These are phyloP conservation scores for Cyberlindnera samutprakarnensis DNA, from an alignment of 805 yeast species.

Conservation along the genomic window DNA sequence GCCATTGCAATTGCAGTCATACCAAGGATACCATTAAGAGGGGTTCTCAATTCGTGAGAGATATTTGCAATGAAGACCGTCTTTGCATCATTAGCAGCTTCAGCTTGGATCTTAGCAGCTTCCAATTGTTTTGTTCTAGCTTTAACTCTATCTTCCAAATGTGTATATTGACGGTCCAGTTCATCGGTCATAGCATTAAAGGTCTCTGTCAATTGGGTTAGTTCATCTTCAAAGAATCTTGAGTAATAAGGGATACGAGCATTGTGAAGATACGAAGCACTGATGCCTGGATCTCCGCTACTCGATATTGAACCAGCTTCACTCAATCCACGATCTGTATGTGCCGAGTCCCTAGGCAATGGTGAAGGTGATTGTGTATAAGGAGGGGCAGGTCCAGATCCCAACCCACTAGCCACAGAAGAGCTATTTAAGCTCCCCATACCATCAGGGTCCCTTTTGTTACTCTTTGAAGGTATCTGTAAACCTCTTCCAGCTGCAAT, in stretches of 20 bases:
- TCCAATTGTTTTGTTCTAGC: conserved; percentile 84
- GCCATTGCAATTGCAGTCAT: conserved; percentile 93
- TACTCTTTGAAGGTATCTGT: conserved; percentile 13
- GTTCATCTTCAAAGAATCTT: conserved; percentile 68
- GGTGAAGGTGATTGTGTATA: conserved; percentile 2
- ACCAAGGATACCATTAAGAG: conserved; percentile 91
- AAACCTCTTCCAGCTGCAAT: conserved; percentile 36
- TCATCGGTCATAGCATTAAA: conserved; percentile 90
- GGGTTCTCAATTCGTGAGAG: conserved; percentile 91
- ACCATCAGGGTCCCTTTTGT: conserved; percentile 8
- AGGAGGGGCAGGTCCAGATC: neutral
- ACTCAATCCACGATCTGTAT: neutral
- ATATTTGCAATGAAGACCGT: conserved; percentile 90
- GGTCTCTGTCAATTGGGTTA: conserved; percentile 80
- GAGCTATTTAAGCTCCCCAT: conserved; percentile 2
- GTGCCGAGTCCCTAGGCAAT: neutral
- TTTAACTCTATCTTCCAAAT: conserved; percentile 81
- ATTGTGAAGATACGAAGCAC: conserved; percentile 25
- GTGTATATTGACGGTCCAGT: conserved; percentile 73
- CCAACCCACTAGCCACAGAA: conserved; percentile 2
- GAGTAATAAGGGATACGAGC: conserved; percentile 39
- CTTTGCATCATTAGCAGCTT: conserved; percentile 93
- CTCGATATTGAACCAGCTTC: conserved; percentile 14
- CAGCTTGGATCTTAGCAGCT: conserved; percentile 82
- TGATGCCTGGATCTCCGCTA: neutral